Conservation (phyloP, 495 filamentous ascomycete species). For the Chaetomidium leptoderma region DNA sequence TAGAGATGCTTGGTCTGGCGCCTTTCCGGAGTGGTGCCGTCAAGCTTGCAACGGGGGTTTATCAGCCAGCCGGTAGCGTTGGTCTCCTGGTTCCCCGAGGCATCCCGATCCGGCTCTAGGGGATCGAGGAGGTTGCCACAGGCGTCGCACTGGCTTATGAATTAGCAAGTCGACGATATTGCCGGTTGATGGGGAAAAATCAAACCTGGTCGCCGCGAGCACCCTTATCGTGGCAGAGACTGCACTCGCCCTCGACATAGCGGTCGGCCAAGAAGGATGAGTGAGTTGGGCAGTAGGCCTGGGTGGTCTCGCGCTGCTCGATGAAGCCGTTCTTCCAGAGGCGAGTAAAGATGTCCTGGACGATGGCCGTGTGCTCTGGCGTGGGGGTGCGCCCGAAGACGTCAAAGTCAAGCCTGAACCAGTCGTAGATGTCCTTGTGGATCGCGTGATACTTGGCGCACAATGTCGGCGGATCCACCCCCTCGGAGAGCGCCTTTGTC, state of each 20-base stretch:
- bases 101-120: slow-evolving; percentile 43
- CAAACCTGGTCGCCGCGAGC: slow-evolving; percentile 57
- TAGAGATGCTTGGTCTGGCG: slow-evolving; percentile 63
- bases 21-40: slow-evolving; percentile 69
- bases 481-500: slow-evolving; percentile 68
- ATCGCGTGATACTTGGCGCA: slow-evolving; percentile 83
- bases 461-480: slow-evolving; percentile 62
- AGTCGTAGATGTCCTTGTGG: slow-evolving; percentile 81
- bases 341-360: slow-evolving; percentile 77
- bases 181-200: neutral
- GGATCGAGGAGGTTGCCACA: slow-evolving; percentile 78
- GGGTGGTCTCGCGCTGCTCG: slow-evolving; percentile 66
- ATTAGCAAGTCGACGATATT: neutral
- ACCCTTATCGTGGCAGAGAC: slow-evolving; percentile 66
- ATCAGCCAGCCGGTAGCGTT: slow-evolving; percentile 37
- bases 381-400: slow-evolving; percentile 81
- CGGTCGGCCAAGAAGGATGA: slow-evolving; percentile 85
- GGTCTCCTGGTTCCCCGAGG: slow-evolving; percentile 21
- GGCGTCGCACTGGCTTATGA: slow-evolving; percentile 67
- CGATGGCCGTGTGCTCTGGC: slow-evolving; percentile 73
- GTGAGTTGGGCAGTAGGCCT: slow-evolving; percentile 85
- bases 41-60: slow-evolving; percentile 71
- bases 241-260: slow-evolving; percentile 87
- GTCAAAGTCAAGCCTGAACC: slow-evolving; percentile 78
- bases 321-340: slow-evolving; percentile 76